phyloP scores from a whole-genome alignment of 306 rosid genomes.

The Pyrus pyrifolia region DNA sequence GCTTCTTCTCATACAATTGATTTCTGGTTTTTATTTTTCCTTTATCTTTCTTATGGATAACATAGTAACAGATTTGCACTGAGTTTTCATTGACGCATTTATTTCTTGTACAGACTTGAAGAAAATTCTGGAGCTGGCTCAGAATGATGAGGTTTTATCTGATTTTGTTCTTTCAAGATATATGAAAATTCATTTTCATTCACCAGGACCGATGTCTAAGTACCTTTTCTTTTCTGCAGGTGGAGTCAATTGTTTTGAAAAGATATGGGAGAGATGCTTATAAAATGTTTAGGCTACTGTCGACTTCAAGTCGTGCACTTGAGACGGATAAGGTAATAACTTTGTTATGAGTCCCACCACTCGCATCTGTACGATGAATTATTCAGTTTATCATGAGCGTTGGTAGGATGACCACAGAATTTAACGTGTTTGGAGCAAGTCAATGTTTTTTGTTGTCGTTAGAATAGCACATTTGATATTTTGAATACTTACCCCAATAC shows the following conservation, averaged over 20 bases:
- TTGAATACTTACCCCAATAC: not conserved
- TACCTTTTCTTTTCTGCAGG: slow-evolving; percentile 42
- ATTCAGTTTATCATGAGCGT: not conserved
- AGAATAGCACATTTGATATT: not conserved
- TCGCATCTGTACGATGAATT: not conserved
- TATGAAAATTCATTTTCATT: not conserved
- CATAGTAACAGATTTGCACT: not conserved
- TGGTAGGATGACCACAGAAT: not conserved
- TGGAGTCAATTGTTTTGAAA: slow-evolving; percentile 73
- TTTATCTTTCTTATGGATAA: not conserved
- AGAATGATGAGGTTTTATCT: slow-evolving; percentile 63
- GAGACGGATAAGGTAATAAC: slow-evolving; percentile 72
- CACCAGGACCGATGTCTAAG: slow-evolving; percentile 17
- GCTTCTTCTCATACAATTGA: slow-evolving; percentile 3
- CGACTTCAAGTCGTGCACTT: slow-evolving; percentile 38
- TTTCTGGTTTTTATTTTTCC: not conserved
- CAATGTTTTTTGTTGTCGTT: not conserved
- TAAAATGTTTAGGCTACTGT: slow-evolving; percentile 76
- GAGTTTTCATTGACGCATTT: slow-evolving; percentile 8
- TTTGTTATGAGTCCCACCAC: not conserved
- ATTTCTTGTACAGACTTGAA: slow-evolving; percentile 57
- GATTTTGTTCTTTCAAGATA: slow-evolving; percentile 1
- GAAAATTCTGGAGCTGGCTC: slow-evolving; percentile 57
- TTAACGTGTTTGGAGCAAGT: not conserved
- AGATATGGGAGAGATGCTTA: slow-evolving; percentile 75